These are phyloP conservation scores for Thecamonas trahens DNA, from an alignment of 78 protist species.

Conservation along the genomic window DNA sequence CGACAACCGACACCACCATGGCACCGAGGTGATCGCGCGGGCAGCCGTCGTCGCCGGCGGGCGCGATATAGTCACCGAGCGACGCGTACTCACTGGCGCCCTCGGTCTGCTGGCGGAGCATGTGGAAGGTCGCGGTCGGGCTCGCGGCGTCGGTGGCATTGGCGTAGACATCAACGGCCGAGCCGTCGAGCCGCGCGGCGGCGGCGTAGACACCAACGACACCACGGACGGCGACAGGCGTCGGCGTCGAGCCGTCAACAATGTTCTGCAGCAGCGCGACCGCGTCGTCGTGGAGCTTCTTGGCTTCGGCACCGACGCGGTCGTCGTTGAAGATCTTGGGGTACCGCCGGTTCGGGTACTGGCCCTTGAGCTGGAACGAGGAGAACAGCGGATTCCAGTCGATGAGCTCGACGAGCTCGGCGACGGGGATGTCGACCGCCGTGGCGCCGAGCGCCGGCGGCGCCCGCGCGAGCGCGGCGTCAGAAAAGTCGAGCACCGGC, in stretches of 20 bases:
- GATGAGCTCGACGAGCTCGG: conserved; percentile 64
- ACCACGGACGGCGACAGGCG: conserved; percentile 14
- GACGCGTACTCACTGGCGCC: too few relatives aligned
- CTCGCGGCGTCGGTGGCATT: conserved; percentile 12
- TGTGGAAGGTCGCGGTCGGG: conserved; percentile 52
- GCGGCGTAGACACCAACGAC: not conserved
- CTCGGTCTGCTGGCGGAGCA: conserved; percentile 92
- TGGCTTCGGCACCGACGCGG: conserved; percentile 86
- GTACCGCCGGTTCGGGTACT: conserved; percentile 93
- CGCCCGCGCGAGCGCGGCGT: too few relatives aligned
- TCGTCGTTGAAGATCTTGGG: conserved; percentile 93
- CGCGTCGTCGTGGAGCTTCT: conserved; percentile 84
- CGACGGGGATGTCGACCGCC: conserved; percentile 52
- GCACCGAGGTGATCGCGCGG: too few relatives aligned
- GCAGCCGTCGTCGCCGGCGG: too few relatives aligned
- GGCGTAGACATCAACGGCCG: conserved; percentile 63
- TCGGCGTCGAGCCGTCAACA: conserved; percentile 39
- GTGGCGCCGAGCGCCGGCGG: not conserved
- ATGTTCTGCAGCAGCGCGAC: conserved; percentile 60
- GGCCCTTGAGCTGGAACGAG: conserved; percentile 90
- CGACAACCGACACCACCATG: too few relatives aligned
- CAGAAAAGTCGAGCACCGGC: too few relatives aligned
- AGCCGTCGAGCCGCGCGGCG: not conserved
- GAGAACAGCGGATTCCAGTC: conserved; percentile 95
- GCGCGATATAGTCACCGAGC: conserved; percentile 90